Percentiles rank a stretch among this genome's conserved stretches.
These are phyloP conservation scores for Gossypium ekmanianum DNA, from an alignment of 345 rosid species.

Conservation along the genomic window DNA sequence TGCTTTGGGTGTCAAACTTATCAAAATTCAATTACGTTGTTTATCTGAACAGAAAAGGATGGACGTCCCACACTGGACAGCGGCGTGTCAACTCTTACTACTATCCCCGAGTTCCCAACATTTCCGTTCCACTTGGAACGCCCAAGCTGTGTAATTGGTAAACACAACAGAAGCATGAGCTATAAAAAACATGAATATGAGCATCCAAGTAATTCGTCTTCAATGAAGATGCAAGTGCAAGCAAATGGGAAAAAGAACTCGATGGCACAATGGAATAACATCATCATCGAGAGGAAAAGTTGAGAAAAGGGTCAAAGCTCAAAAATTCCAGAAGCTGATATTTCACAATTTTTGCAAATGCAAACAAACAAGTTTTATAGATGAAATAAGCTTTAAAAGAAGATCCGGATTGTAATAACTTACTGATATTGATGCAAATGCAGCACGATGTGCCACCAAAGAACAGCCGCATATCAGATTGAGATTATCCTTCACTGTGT, in stretches of 20 bases:
- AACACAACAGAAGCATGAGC: neutral
- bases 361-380: neutral
- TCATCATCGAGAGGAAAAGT: neutral
- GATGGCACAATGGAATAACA: neutral
- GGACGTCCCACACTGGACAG: constrained; percentile 59
- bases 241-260: neutral
- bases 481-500: constrained; percentile 69
- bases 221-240: neutral
- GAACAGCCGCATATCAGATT: constrained; percentile 77
- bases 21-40: constrained; percentile 83
- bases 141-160: constrained; percentile 51
- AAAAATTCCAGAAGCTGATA: neutral
- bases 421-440: constrained; percentile 80
- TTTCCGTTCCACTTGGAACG: constrained; percentile 94
- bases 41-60: constrained; percentile 71
- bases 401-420: constrained; percentile 22
- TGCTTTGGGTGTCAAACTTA: constrained; percentile 1
- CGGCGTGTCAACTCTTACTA: constrained; percentile 64
- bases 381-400: neutral
- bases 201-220: neutral
- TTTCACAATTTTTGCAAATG: neutral
- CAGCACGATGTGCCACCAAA: constrained; percentile 55
- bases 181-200: neutral
- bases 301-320: neutral
- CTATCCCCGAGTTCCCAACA: constrained; percentile 75